Base-by-base conservation (phyloP, 768 basidiomycete species). In the Leccinum broughii region DNA sequence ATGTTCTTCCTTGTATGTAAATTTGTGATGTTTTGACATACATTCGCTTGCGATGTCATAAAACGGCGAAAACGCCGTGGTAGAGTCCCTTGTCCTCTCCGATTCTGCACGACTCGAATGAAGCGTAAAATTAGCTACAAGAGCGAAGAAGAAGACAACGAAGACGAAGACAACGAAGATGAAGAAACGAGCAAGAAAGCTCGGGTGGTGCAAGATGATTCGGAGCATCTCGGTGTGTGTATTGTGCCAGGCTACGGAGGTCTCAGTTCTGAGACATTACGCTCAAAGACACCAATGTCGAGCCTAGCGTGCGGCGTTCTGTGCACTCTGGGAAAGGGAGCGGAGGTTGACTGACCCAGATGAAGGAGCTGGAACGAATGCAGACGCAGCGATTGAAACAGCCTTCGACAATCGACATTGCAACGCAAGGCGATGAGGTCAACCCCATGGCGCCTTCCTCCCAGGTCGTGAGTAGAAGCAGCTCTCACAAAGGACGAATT, bases 401-500 rank as follows among this genome's bases (percentile, higher is more conserved):
- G 6, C 10, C 17, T 6, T 51, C 49, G 3, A 32, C 28, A 24
- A 9, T 59, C 6, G 41, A 62, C 30, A 15, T 53, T 3, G 51
- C 58, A 17, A 62, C 41, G 1, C 54, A 60, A 49, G 44, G 46
- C 0, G 11, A 60, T 13, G 34, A 17, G 1, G 15, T 59, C 17
- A 62, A 62, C 10, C 58, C 55, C 5, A 62, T 62, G 62, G 62
- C 51, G 3, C 57, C 51, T 1, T 35, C 54, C 13, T 49, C 17
- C 20, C 28, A 51, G 26, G 26, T 17, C 17, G 17, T 11, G 22
- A 10, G 9, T 7, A 6, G 39, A 52, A 0, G 26, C 34, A 50
- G 8, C 13, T 58, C 37, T 20, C 4, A 7, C 39, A 22, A 3
- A 17, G 46, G 26, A 17, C 15, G 28, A 17, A 6, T 5, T 28